phyloP scores from a whole-genome alignment of 768 basidiomycete genomes.

The Psilocybe tampanensis region DNA sequence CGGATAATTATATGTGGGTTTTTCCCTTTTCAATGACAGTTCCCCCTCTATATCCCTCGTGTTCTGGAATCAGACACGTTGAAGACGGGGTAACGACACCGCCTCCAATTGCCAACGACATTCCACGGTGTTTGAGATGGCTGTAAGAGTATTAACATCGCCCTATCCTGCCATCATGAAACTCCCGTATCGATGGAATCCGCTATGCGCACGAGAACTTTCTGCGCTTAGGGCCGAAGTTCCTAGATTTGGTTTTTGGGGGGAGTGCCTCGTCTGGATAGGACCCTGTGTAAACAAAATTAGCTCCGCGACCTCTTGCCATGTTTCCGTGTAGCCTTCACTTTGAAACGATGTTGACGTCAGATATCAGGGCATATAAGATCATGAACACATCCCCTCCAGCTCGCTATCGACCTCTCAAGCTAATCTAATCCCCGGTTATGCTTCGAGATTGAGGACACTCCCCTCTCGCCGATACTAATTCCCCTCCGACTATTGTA shows the following conservation, averaged over 20 bases:
- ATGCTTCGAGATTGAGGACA: constrained; percentile 16
- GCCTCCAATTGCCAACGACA: not conserved
- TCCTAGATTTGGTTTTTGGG: not conserved
- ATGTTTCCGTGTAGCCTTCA: not conserved
- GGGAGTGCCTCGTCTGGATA: not conserved
- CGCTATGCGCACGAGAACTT: constrained; percentile 1
- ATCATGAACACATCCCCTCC: not conserved
- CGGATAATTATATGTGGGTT: not conserved
- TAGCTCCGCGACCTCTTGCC: constrained; percentile 10
- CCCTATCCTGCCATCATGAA: constrained; percentile 13
- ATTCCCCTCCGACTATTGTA: constrained; percentile 5
- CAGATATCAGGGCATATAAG: constrained; percentile 11
- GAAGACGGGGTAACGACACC: not conserved
- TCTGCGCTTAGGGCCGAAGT: constrained; percentile 3
- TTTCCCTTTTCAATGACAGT: not conserved
- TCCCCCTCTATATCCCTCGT: constrained; percentile 3
- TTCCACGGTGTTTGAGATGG: not conserved
- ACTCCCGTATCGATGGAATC: constrained; percentile 5
- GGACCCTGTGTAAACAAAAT: constrained; percentile 7
- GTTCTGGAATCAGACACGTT: not conserved
- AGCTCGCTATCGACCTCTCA: constrained; percentile 8
- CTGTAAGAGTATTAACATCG: constrained; percentile 9
- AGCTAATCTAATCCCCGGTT: constrained; percentile 11
- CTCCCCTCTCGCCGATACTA: not conserved
- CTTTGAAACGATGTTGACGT: constrained; percentile 10